Conservation (phyloP, 345 rosid species). For the Excoecaria agallocha region DNA sequence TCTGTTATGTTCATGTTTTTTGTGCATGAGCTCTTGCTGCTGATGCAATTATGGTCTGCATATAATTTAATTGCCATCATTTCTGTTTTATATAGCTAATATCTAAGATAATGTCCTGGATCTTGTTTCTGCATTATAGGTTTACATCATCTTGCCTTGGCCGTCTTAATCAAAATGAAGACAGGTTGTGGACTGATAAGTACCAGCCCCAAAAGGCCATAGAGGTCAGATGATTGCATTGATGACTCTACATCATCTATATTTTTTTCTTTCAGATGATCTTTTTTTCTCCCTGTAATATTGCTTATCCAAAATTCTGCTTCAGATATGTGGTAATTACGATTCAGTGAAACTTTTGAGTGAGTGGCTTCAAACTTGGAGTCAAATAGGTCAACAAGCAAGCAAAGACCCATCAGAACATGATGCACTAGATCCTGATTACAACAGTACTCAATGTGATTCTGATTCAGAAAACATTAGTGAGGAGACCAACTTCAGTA, state of each 20-base stretch:
- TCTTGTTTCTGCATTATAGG: conserved; percentile 26
- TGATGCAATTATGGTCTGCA: conserved; percentile 10
- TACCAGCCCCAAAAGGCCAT: conserved; percentile 66
- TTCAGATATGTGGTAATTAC: conserved; percentile 85
- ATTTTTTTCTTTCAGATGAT: background rate
- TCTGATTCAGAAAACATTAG: conserved; percentile 59
- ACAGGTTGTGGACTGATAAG: conserved; percentile 77
- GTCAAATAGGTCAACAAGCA: conserved; percentile 43
- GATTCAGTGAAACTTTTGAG: conserved; percentile 70
- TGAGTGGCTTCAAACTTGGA: conserved; percentile 80
- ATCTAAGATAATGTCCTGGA: conserved; percentile 3
- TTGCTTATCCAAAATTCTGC: conserved; percentile 7
- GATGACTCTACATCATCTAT: conserved; percentile 9
- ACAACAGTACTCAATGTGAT: conserved; percentile 41
- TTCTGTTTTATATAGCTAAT: background rate
- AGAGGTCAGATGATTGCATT: conserved; percentile 54
- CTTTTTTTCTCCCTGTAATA: conserved; percentile 2
- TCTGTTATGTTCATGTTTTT: background rate
- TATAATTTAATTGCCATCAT: background rate
- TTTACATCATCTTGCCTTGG: conserved; percentile 24
- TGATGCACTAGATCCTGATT: conserved; percentile 43
- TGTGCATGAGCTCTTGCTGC: background rate
- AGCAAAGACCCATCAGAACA: conserved; percentile 34
- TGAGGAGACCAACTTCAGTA: conserved; percentile 50
- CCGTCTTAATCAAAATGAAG: conserved; percentile 36